Base-by-base conservation (phyloP, 2,329 filamentous ascomycete genomes). In the Coleophoma eucalyptorum region DNA sequence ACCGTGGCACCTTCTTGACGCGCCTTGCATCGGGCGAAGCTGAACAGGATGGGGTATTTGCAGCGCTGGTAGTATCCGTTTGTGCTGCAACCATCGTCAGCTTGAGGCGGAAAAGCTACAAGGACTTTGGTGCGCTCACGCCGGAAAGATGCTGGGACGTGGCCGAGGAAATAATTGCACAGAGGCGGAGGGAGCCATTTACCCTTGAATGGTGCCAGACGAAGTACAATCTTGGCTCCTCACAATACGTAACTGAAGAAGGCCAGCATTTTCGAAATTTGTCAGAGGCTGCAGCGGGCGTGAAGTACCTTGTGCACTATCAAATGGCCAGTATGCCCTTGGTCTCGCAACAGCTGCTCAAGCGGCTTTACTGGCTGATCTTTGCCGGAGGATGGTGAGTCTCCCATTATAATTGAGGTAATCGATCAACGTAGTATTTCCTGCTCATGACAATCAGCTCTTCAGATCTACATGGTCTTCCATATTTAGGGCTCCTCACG, bases 151-250 rank as follows among this genome's bases (percentile, higher is more conserved):
- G 67, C 31, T 43, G 64, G 1, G 55, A 60, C 12, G 26, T 26
- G 26, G 26, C 26, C 26, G 26, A 26, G 10, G 26, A 26, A 8
- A 26, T 26, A 2, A 26, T 26, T 26, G 2, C 2, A 5, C 26
- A 26, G 26, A 5, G 26, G 26, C 26, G 26, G 26, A 26, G 10
- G 26, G 26, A 26, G 26, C 26, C 50, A 0, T 69, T 66, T 43
- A 62, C 61, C 2, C 49, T 70, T 1, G 67, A 71, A 43, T 69
- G 66, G 56, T 68, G 67, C 52, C 61, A 68, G 16, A 62, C 67
- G 19, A 64, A 67, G 57, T 71, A 71, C 47, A 68, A 71, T 34
- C 49, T 70, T 4, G 26, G 26, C 26, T 26, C 26, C 26, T 26
- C 26, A 26, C 26, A 26, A 26, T 26, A 26, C 10, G 10, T 26